Conservation (phyloP, 495 filamentous ascomycete species). For the Durotheca rogersii region DNA sequence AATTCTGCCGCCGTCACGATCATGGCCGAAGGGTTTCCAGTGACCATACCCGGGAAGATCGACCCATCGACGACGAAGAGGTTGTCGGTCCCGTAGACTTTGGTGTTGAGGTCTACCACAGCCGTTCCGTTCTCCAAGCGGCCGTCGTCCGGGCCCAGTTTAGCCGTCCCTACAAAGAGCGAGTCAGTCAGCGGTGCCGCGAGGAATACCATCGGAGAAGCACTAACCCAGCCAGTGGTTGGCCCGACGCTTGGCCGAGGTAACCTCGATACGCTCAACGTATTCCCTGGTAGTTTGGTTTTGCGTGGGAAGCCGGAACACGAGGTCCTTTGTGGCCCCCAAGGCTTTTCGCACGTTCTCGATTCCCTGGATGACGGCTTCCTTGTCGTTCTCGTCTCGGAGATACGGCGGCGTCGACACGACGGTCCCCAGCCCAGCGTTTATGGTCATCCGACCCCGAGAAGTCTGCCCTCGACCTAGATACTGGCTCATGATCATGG, state of each 20-base stretch:
- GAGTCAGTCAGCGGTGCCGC: slow-evolving; percentile 8
- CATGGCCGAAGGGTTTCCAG: slow-evolving; percentile 60
- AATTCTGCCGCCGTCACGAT: slow-evolving; percentile 61
- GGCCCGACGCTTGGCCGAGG: slow-evolving; percentile 57
- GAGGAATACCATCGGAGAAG: not conserved
- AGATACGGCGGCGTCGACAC: slow-evolving; percentile 59
- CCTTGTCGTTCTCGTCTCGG: slow-evolving; percentile 53
- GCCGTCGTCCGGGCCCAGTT: slow-evolving; percentile 68
- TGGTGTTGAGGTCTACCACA: slow-evolving; percentile 71
- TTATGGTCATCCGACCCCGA: slow-evolving; percentile 64
- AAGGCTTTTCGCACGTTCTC: slow-evolving; percentile 60
- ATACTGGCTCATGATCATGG: slow-evolving; percentile 66
- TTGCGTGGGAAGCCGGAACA: slow-evolving; percentile 52
- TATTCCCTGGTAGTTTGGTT: slow-evolving; percentile 55
- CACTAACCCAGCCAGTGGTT: slow-evolving; percentile 67
- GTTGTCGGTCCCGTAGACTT: slow-evolving; percentile 72
- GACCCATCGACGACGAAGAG: slow-evolving; percentile 64
- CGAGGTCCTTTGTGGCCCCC: slow-evolving; percentile 50
- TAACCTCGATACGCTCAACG: slow-evolving; percentile 52
- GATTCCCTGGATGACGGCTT: slow-evolving; percentile 54
- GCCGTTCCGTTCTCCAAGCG: slow-evolving; percentile 56
- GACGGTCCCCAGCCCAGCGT: slow-evolving; percentile 51
- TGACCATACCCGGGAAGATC: slow-evolving; percentile 62
- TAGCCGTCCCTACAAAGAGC: slow-evolving; percentile 52
- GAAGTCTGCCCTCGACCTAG: slow-evolving; percentile 65